Conservation (phyloP, 257 asterid species). For the Solanum raphanifolium region DNA sequence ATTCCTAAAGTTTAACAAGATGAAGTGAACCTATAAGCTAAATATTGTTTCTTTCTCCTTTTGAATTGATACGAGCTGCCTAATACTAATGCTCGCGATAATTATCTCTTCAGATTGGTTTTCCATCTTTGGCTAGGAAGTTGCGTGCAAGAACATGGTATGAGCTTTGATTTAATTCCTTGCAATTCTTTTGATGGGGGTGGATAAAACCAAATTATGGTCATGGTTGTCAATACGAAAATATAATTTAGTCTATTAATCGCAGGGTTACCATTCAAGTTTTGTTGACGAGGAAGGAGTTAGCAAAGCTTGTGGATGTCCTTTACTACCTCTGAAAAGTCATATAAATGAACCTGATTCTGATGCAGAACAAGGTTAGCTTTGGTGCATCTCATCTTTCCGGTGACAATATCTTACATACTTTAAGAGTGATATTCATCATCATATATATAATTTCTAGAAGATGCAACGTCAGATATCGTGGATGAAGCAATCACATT, state of each 20-base stretch:
- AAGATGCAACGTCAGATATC: conserved; percentile 71
- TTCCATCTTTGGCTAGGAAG: background rate
- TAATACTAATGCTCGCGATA: background rate
- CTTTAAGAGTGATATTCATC: background rate
- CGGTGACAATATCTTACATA: background rate
- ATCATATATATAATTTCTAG: conserved; percentile 11
- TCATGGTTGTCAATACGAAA: background rate
- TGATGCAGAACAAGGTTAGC: conserved; percentile 74
- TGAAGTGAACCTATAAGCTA: background rate
- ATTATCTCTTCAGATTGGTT: background rate
- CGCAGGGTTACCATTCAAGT: conserved; percentile 89
- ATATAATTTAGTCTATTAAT: background rate
- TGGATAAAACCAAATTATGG: background rate
- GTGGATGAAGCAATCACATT: conserved; percentile 95
- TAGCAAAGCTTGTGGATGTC: conserved; percentile 91
- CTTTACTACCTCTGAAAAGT: conserved; percentile 86
- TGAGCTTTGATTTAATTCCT: background rate
- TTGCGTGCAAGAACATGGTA: background rate
- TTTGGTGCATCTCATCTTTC: background rate
- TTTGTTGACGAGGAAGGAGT: conserved; percentile 61
- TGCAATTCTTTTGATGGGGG: background rate
- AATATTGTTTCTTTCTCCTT: background rate
- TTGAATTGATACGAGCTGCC: background rate
- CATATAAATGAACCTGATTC: conserved; percentile 95
- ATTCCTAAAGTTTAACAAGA: background rate